Base-by-base conservation (phyloP, 2,329 filamentous ascomycete species). In the Penicillium thymicola region DNA sequence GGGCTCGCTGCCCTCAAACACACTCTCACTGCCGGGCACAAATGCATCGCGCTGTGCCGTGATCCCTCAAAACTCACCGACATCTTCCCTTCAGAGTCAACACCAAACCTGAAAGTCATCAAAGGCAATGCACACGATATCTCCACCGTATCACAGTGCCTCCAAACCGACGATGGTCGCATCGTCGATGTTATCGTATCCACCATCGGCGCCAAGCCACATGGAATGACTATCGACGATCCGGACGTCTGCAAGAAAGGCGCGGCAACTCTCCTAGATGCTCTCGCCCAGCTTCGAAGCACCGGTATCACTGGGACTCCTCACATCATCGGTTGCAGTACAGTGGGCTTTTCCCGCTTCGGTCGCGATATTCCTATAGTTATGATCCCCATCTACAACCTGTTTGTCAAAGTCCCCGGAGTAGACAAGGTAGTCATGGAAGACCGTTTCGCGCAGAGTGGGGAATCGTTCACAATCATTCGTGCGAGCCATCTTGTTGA, bases 31-130 rank as follows among this genome's bases (percentile, higher is more conserved):
- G 75, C 75, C 3, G 77, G 77, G 44, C 73, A 79, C 65, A 69
- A 70, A 54, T 78, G 75, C 59, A 73, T 72, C 44, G 80, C 81
- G 2, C 59, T 84, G 9, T 81, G 73, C 25, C 79, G 82, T 18
- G 79, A 72, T 1, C 80, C 81, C 1, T 63, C 72, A 5, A 84
- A 83, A 64, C 78, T 84, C 45, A 70, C 65, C 44, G 62, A 66
- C 9, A 66, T 77, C n/a, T 74, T 84, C 32, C 65, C 11, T 63
- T 65, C 47, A 55, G 79, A 55, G 52, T 71, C 59, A 57, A 61
- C 32, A 8, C 58, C 61, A 13, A 67, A 79, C 53, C 76, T 84
- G 34, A 79, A 73, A 55, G 77, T 83, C 54, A 69, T 80, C 55
- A 38, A 76, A 60, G 82, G 82, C 59, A 73, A 79, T 61, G 75